These are phyloP conservation scores for Exserohilum rostratum DNA, from an alignment of 2,329 filamentous ascomycete species.

Conservation along the genomic window DNA sequence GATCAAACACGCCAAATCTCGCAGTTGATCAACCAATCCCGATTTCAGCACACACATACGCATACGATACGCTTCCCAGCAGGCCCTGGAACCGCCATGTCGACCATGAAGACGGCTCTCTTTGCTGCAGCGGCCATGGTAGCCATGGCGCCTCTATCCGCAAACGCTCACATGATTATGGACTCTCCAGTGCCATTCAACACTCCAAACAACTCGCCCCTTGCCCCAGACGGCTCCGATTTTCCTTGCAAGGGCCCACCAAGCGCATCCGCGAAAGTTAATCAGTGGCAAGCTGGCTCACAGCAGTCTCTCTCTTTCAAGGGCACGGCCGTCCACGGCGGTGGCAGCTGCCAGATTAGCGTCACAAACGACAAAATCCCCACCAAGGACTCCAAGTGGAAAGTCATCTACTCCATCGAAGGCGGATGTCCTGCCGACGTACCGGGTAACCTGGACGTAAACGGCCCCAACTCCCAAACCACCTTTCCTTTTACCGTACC, in stretches of 20 bases:
- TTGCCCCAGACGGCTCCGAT: constrained; percentile 63
- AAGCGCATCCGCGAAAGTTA: constrained; percentile 58
- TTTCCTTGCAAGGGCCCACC: constrained; percentile 77
- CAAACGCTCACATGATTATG: constrained; percentile 79
- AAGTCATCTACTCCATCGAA: constrained; percentile 86
- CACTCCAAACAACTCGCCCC: constrained; percentile 64
- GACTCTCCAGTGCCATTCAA: constrained; percentile 69
- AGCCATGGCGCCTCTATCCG: constrained; percentile 58
- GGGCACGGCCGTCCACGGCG: constrained; percentile 81
- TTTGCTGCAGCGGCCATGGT: constrained; percentile 26
- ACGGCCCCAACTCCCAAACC: constrained; percentile 44
- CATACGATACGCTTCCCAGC: not conserved
- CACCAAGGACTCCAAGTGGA: constrained; percentile 71
- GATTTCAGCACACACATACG: constrained; percentile 8
- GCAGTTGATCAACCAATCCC: constrained; percentile 1
- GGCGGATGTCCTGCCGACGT: constrained; percentile 73
- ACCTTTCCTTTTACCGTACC: constrained; percentile 62
- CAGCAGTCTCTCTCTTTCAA: constrained; percentile 66
- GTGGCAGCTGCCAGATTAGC: constrained; percentile 87
- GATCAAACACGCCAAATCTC: constrained; percentile 16
- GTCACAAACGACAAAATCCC: constrained; percentile 78
- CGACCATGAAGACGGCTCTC: constrained; percentile 12
- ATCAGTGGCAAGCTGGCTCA: constrained; percentile 68
- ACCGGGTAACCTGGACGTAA: constrained; percentile 28
- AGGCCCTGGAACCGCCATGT: constrained; percentile 15